A percentile compares a stretch with the other conserved stretches of the same genome.
Evolutionary conservation across 208 protist species (phyloP).

Genomic region (Wallacemonas sp.): DNA sequence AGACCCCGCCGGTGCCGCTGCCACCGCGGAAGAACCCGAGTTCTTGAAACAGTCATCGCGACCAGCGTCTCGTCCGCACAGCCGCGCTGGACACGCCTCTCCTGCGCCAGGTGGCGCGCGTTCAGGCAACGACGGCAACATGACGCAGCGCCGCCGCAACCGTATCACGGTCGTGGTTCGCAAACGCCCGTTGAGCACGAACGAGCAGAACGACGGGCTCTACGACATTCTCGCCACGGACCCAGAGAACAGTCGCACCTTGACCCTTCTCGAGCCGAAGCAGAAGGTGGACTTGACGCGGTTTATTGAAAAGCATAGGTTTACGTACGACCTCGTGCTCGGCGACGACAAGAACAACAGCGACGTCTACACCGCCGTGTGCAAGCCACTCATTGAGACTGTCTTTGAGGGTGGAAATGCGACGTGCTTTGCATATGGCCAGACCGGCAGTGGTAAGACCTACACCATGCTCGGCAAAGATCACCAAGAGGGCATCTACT

Average conservation of each 20-base stretch:
- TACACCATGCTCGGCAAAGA: constrained; percentile 92
- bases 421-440: constrained; percentile 93
- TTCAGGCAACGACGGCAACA: constrained; percentile 24
- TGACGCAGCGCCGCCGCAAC: constrained; percentile 43
- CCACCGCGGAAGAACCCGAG: constrained; percentile 31
- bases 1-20: constrained; percentile 46
- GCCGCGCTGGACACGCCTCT: constrained; percentile 53
- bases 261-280: constrained; percentile 85
- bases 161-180: constrained; percentile 91
- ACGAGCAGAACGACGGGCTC: constrained; percentile 74
- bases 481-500: constrained; percentile 80
- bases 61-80: constrained; percentile 62
- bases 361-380: constrained; percentile 90
- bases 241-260: constrained; percentile 71
- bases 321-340: constrained; percentile 96
- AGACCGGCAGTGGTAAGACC: constrained; percentile 93
- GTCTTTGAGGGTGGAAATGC: constrained; percentile 90
- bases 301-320: constrained; percentile 96
- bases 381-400: constrained; percentile 89
- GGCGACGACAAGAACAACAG: constrained; percentile 90
- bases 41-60: constrained; percentile 22
- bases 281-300: constrained; percentile 96
- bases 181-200: constrained; percentile 86
- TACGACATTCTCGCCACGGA: constrained; percentile 91
- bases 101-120: constrained; percentile 38